These are phyloP conservation scores for Rhizophagus clarus DNA, from an alignment of 192 early-diverging fungal genomes.

Conservation along the genomic window DNA sequence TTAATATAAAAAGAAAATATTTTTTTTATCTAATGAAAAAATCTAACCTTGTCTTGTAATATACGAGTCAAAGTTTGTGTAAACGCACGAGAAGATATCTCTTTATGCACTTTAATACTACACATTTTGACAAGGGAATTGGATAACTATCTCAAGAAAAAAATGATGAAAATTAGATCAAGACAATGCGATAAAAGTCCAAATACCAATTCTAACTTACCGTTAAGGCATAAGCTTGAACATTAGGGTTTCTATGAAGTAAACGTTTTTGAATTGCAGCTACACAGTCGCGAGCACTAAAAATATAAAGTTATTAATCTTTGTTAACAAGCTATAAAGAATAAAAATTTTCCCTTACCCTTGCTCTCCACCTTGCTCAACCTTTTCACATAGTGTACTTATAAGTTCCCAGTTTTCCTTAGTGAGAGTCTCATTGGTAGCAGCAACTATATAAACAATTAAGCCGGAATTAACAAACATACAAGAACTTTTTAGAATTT, in stretches of 20 bases:
- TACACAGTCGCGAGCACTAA: conserved; percentile 70
- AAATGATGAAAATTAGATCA: not conserved
- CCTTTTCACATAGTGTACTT: conserved; percentile 71
- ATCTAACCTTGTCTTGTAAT: conserved; percentile 65
- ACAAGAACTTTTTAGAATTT: too few species aligned
- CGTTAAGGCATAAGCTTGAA: conserved; percentile 70
- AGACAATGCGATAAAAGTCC: not conserved
- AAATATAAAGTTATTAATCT: not conserved
- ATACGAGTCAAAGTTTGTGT: conserved; percentile 76
- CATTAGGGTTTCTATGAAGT: conserved; percentile 78
- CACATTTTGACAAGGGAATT: conserved; percentile 95
- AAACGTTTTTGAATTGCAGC: conserved; percentile 73
- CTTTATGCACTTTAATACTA: conserved; percentile 71
- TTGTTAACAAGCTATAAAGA: not conserved
- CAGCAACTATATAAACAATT: conserved; percentile 55
- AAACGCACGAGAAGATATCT: conserved; percentile 86
- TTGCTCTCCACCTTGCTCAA: conserved; percentile 50
- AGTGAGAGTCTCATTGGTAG: conserved; percentile 91
- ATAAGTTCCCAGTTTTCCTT: conserved; percentile 93
- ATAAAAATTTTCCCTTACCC: conserved; percentile 36
- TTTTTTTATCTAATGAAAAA: not conserved
- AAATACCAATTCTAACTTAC: conserved; percentile 40
- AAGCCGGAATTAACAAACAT: too few species aligned
- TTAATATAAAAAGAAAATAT: not conserved
- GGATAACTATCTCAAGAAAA: conserved; percentile 60